These are phyloP conservation scores for Boehmeria nivea DNA, from an alignment of 306 rosid genomes.

Conservation along the genomic window DNA sequence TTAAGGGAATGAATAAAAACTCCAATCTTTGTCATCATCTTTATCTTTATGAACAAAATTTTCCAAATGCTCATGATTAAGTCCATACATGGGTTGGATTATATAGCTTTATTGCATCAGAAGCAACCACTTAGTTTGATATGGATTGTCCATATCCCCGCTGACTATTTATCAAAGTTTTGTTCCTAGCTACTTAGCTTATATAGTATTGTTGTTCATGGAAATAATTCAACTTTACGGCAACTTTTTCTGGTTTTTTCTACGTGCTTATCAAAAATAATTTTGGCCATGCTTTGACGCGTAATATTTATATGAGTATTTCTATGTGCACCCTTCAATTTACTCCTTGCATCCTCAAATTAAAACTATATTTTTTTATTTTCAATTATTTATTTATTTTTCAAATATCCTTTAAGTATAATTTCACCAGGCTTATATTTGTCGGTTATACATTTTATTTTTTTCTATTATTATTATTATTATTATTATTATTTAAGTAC, in stretches of 20 bases:
- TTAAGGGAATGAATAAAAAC: neutral
- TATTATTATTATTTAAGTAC: no score
- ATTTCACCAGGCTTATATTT: no score
- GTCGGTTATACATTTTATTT: no score
- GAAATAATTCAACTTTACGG: neutral
- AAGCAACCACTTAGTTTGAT: no score
- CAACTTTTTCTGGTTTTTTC: neutral
- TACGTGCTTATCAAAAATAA: neutral
- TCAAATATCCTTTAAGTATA: no score
- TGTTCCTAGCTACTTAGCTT: neutral
- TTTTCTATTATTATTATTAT: no score
- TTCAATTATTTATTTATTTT: no score
- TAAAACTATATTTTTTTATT: no score
- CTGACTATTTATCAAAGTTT: neutral
- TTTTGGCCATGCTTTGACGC: neutral
- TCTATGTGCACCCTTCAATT: no score
- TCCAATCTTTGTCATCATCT: neutral
- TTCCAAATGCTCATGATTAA: slow-evolving; percentile 1
- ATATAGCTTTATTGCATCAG: neutral
- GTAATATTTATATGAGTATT: no score
- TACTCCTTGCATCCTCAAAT: no score
- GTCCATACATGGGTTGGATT: neutral
- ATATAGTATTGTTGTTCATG: neutral
- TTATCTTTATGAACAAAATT: neutral
- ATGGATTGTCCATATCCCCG: no score